Percentiles rank a stretch among this genome's conserved stretches.
These are phyloP conservation scores for Paraphaeosphaeria minitans DNA, from an alignment of 2,329 filamentous ascomycete species.

Conservation along the genomic window DNA sequence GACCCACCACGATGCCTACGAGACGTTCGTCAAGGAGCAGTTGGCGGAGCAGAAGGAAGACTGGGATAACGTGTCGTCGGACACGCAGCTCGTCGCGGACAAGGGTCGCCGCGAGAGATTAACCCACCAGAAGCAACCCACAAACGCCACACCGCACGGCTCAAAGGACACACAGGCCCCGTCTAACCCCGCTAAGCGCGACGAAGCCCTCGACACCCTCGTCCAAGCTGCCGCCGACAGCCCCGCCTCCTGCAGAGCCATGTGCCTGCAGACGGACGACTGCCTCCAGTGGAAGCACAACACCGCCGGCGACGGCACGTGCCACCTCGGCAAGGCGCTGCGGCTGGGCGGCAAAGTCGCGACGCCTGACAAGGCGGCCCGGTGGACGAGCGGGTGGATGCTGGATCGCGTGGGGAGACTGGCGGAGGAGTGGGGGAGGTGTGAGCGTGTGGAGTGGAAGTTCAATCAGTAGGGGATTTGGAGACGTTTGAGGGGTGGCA, in stretches of 20 bases:
- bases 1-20: slow-evolving; percentile 41
- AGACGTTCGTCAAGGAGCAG: slow-evolving; percentile 37
- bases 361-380: slow-evolving; percentile 21
- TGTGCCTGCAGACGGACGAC: slow-evolving; percentile 35
- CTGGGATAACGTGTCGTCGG: slow-evolving; percentile 46
- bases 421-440: slow-evolving; percentile 31
- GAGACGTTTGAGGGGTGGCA: not conserved
- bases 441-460: slow-evolving; percentile 34
- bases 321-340: slow-evolving; percentile 39
- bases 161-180: slow-evolving; percentile 7
- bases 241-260: slow-evolving; percentile 29
- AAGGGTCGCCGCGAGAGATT: slow-evolving; percentile 25
- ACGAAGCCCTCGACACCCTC: slow-evolving; percentile 14
- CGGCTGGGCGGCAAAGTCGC: slow-evolving; percentile 28
- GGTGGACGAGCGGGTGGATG: slow-evolving; percentile 46
- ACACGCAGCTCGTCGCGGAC: slow-evolving; percentile 24
- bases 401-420: slow-evolving; percentile 33
- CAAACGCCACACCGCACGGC: not conserved
- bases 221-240: slow-evolving; percentile 33
- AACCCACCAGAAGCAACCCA: slow-evolving; percentile 16
- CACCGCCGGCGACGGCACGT: slow-evolving; percentile 33
- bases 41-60: slow-evolving; percentile 31
- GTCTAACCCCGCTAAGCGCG: not conserved
- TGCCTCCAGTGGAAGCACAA: slow-evolving; percentile 47
- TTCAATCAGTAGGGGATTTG: slow-evolving; percentile 29